These are phyloP conservation scores for Candida piceae DNA, from an alignment of 805 yeast genomes.

Conservation along the genomic window DNA sequence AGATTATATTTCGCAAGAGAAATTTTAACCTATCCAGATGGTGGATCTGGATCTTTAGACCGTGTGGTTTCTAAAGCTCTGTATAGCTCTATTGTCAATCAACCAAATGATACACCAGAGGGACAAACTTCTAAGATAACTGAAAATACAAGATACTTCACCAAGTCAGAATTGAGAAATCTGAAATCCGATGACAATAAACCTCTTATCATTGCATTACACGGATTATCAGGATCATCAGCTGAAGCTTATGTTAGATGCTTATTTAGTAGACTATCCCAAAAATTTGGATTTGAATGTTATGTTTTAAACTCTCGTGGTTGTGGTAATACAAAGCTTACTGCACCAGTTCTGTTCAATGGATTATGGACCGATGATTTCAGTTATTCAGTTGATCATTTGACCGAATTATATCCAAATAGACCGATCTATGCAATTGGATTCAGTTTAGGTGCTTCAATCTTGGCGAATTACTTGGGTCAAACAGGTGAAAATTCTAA, in stretches of 20 bases:
- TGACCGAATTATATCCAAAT: conserved; percentile 49
- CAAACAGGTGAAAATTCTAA: conserved; percentile 47
- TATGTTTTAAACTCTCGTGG: conserved; percentile 73
- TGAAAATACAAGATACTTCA: conserved; percentile 48
- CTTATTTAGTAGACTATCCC: conserved; percentile 36
- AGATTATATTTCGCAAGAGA: conserved; percentile 71
- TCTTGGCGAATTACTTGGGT: conserved; percentile 68
- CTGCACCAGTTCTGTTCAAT: conserved; percentile 65
- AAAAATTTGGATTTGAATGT: conserved; percentile 46
- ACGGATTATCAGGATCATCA: conserved; percentile 85
- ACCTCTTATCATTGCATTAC: conserved; percentile 63
- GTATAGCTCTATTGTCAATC: conserved; percentile 17
- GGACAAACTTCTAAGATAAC: conserved; percentile 39
- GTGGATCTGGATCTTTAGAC: conserved; percentile 72
- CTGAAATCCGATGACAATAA: conserved; percentile 28
- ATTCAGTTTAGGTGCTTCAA: conserved; percentile 73
- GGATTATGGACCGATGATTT: conserved; percentile 73
- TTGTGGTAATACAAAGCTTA: conserved; percentile 63
- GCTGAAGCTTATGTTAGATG: conserved; percentile 72
- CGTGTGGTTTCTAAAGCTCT: conserved; percentile 46
- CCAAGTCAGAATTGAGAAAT: conserved; percentile 38
- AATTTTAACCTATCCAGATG: conserved; percentile 52
- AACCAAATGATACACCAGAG: conserved; percentile 24
- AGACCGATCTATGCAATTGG: conserved; percentile 70
- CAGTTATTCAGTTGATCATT: conserved; percentile 45